phyloP scores from a whole-genome alignment of 2,329 filamentous ascomycete genomes.

The Trichophyton equinum region DNA sequence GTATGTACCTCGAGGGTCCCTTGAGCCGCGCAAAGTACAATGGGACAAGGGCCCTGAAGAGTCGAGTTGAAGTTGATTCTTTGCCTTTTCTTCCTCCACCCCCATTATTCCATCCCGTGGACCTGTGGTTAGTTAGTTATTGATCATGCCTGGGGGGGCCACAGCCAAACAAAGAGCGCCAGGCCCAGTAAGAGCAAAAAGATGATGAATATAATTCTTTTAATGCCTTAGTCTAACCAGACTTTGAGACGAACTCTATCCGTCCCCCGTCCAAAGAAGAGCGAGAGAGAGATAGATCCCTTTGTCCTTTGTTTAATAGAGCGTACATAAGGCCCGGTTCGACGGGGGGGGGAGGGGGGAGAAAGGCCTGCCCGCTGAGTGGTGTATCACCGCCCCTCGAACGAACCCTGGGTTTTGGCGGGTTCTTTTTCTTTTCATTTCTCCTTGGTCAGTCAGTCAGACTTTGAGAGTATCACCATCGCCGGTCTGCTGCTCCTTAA shows the following conservation, averaged over 20 bases:
- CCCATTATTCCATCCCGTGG: no score
- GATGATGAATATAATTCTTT: no score
- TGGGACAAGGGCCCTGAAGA: not conserved
- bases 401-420: not conserved
- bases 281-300: no score
- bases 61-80: not conserved
- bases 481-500: not conserved
- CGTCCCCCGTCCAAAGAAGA: not conserved
- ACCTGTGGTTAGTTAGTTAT: no score
- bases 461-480: not conserved
- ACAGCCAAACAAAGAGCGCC: not conserved
- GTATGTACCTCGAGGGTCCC: not conserved
- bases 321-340: not conserved
- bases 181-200: no score
- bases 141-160: no score
- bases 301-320: slow-evolving; percentile 2
- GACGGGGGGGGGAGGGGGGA: no score
- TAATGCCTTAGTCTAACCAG: not conserved
- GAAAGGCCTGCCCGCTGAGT: no score
- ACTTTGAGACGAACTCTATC: not conserved
- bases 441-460: no score
- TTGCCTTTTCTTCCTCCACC: not conserved
- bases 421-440: not conserved
- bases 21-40: not conserved
- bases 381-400: no score